Evolutionary conservation across 2,329 filamentous ascomycete species (phyloP).

Genomic region (Trichoderma simmonsii): DNA sequence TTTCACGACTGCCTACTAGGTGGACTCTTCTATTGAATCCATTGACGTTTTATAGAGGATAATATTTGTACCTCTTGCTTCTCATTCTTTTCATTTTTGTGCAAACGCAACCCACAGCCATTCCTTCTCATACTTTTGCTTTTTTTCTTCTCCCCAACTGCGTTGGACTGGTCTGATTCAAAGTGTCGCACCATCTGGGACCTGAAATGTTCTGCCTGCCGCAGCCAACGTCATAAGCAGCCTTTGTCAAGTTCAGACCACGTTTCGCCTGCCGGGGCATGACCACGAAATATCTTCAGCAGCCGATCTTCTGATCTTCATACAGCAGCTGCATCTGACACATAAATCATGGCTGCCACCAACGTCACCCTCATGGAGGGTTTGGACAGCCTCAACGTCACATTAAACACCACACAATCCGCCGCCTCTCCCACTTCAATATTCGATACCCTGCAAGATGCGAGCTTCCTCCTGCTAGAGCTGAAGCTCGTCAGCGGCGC

Average conservation of each 20-base stretch:
- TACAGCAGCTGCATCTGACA: neutral
- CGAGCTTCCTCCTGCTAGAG: constrained; percentile 45
- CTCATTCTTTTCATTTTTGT: neutral
- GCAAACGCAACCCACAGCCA: neutral
- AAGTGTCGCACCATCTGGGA: neutral
- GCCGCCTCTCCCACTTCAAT: constrained; percentile 24
- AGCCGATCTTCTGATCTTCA: neutral
- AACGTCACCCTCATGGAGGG: constrained; percentile 26
- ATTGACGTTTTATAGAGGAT: neutral
- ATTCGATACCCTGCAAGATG: constrained; percentile 33
- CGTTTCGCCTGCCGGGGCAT: constrained; percentile 9
- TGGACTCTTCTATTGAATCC: too few species aligned
- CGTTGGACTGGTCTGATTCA: too few species aligned
- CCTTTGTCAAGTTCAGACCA: constrained; percentile 11
- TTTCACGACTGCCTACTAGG: neutral
- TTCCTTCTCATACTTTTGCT: neutral
- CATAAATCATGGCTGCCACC: constrained; percentile 21
- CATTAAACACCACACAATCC: constrained; percentile 24
- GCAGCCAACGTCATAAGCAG: neutral
- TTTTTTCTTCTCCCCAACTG: neutral
- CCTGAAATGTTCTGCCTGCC: neutral
- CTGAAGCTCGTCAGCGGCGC: constrained; percentile 59
- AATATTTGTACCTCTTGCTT: too few species aligned
- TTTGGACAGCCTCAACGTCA: constrained; percentile 32
- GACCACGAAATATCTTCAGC: neutral